Conservation (phyloP, 1,284 basidiomycete species). For the Austropuccinia psidii region DNA sequence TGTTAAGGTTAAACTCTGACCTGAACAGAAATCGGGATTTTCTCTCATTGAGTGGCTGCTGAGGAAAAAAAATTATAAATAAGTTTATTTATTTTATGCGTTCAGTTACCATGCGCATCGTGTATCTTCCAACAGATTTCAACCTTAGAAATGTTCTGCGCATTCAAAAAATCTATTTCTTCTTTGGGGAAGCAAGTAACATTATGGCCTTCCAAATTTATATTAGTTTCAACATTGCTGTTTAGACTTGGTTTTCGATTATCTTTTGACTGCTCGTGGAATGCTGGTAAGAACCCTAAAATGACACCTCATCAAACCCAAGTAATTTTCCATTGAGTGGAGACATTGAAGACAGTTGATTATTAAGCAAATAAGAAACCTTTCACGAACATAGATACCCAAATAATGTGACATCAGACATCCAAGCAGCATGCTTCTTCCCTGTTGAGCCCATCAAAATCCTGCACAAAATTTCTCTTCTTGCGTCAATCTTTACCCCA, state of each 20-base stretch:
- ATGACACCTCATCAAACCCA: not conserved
- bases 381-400: not conserved
- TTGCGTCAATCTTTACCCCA: not conserved
- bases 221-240: not conserved
- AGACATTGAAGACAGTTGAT: not conserved
- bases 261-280: not conserved
- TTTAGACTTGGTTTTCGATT: not conserved
- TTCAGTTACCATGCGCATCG: no score
- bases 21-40: no score
- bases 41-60: no score
- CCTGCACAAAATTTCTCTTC: not conserved
- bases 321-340: not conserved
- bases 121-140: no score
- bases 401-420: not conserved
- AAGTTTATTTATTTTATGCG: no score
- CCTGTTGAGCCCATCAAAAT: slow-evolving; percentile 1
- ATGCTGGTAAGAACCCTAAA: not conserved
- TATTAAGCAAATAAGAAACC: not conserved
- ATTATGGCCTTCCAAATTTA: not conserved
- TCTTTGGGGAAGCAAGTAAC: slow-evolving; percentile 3
- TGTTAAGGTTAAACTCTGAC: no score
- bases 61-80: no score
- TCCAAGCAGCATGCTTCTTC: not conserved
- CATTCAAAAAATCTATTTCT: not conserved
- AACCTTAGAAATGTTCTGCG: no score